Conservation (phyloP, 2,329 filamentous ascomycete genomes). For the Xylariaceae sp. region DNA sequence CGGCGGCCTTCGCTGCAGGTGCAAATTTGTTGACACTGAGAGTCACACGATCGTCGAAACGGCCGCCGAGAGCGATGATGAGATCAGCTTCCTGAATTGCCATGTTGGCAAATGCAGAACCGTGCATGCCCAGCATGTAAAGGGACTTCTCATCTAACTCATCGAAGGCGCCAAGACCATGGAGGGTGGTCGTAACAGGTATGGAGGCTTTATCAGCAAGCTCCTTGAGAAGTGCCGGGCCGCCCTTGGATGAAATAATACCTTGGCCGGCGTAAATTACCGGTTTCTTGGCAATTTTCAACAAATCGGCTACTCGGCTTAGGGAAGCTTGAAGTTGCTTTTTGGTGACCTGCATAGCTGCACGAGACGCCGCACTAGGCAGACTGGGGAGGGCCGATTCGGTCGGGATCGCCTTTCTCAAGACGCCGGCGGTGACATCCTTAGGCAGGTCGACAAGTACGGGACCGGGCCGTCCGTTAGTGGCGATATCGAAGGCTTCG, state of each 20-base stretch:
- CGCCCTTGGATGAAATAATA: conserved; percentile 77
- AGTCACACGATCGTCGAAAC: conserved; percentile 96
- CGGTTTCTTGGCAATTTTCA: conserved; percentile 91
- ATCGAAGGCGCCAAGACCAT: conserved; percentile 89
- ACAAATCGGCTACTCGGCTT: conserved; percentile 73
- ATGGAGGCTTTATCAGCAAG: conserved; percentile 89
- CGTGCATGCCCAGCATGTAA: conserved; percentile 99
- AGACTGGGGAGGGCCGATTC: conserved; percentile 74
- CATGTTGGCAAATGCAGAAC: conserved; percentile 96
- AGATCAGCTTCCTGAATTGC: conserved; percentile 96
- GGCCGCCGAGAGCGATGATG: conserved; percentile 89
- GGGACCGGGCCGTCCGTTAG: conserved; percentile 87
- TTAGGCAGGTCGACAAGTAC: conserved; percentile 96
- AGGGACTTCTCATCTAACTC: conserved; percentile 92
- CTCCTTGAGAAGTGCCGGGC: conserved; percentile 77
- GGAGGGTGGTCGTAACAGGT: conserved; percentile 93
- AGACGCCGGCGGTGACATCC: conserved; percentile 86
- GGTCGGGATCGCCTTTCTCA: conserved; percentile 81
- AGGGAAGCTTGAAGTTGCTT: conserved; percentile 76
- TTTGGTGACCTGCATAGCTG: conserved; percentile 72
- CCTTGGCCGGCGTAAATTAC: conserved; percentile 95
- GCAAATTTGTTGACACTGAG: conserved; percentile 82
- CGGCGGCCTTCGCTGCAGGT: conserved; percentile 82
- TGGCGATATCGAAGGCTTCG: conserved; percentile 97
- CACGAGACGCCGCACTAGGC: conserved; percentile 83